Evolutionary conservation across 2,329 filamentous ascomycete species (phyloP).

Genomic region (Aspergillus fijiensis): DNA sequence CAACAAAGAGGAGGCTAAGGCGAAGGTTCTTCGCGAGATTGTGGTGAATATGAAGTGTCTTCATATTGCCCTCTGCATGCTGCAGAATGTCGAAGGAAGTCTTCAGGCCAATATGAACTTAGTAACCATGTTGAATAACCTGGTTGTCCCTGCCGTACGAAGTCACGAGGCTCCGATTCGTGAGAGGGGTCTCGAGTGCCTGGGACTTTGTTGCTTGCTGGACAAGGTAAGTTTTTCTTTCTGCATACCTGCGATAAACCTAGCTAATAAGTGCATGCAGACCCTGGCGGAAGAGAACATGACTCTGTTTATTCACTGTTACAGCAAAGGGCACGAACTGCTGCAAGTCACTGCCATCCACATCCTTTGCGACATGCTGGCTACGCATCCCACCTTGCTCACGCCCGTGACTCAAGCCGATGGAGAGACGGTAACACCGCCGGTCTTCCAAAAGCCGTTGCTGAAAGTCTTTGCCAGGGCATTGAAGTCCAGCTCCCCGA

Average conservation of each 20-base stretch:
- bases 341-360: constrained; percentile 88
- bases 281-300: constrained; percentile 90
- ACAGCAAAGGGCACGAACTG: constrained; percentile 84
- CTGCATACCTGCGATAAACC: not conserved
- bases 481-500: constrained; percentile 67
- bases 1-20: constrained; percentile 64
- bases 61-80: constrained; percentile 95
- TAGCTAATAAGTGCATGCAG: constrained; percentile 33
- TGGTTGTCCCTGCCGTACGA: constrained; percentile 91
- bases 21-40: constrained; percentile 72
- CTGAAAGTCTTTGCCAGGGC: constrained; percentile 84
- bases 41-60: constrained; percentile 98
- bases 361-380: constrained; percentile 88
- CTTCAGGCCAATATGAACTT: constrained; percentile 86
- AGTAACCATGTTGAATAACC: constrained; percentile 97
- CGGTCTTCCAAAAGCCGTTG: constrained; percentile 59
- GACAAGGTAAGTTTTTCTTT: constrained; percentile 61
- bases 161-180: constrained; percentile 90
- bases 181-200: constrained; percentile 82
- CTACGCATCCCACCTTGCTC: constrained; percentile 80
- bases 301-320: constrained; percentile 91
- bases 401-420: constrained; percentile 51
- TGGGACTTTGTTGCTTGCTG: constrained; percentile 87
- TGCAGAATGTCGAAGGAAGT: constrained; percentile 85
- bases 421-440: constrained; percentile 50